Base-by-base conservation (phyloP, 352 stramenopile genomes). In the Pythium inflatum region DNA sequence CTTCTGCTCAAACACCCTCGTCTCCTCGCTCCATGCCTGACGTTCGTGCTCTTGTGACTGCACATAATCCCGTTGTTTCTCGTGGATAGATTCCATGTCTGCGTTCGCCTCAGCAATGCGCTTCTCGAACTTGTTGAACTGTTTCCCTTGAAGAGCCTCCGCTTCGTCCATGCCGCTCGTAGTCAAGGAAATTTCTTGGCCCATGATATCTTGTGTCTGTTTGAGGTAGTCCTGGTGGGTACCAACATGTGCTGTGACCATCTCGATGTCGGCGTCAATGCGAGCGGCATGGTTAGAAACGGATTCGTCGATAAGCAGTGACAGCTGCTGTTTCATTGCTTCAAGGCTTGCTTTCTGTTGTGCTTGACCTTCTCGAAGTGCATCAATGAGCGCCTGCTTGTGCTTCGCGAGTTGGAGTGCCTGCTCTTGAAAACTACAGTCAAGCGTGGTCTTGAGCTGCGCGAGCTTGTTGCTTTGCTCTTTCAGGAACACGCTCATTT, bases 401-500 rank as follows among this genome's bases (percentile, higher is more conserved):
- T 77, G 65, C 38, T 67, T 59, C 1, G 45, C 27, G 3, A 73
- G 41, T n/a, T 73, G 64, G 2, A 33, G 18, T 16, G 65, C 71
- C 30, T 77, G 71, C 14, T 73, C 65, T 5, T 68, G 31, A 27
- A 77, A 73, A 24, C 57, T 68, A 14, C 20, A 33, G 48, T 70
- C 51, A 6, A 77, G 51, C 1, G 65, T 71, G 16, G 43, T 40
- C 49, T 71, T 73, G 20, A 77, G 61, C 28, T 73, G 54, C 1
- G 59, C 46, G 0, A 73, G 49, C 41, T 73, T 70, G 33, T 27
- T 66, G 55, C 65, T 71, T 28, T 77, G 71, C 25, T 77, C 65
- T 14, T 70, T 71, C 45, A 77, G 33, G 56, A 73, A 77, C 0
- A 49, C 38, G n/a, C 70, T 69, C 70, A 76, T 76, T 51, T 72